These are phyloP conservation scores for Boletus sp. DNA, from an alignment of 768 basidiomycete genomes.

Conservation along the genomic window DNA sequence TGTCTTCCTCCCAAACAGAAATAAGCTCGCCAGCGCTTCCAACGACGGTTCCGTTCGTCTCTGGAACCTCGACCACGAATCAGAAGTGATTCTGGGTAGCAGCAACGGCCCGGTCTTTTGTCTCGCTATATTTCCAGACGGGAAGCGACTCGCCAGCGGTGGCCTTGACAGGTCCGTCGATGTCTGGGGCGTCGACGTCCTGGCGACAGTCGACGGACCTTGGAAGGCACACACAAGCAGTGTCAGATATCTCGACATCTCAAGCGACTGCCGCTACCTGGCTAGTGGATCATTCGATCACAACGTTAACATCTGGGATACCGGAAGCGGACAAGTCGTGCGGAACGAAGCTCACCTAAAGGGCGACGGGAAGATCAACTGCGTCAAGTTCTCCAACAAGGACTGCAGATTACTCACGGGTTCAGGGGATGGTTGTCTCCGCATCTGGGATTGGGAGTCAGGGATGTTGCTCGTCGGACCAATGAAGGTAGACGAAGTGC, in stretches of 20 bases:
- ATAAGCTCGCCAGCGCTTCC: constrained; percentile 26
- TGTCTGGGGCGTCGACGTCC: constrained; percentile 29
- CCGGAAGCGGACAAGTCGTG: constrained; percentile 25
- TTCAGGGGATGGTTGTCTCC: constrained; percentile 29
- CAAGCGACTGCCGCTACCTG: constrained; percentile 29
- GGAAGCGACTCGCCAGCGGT: constrained; percentile 28
- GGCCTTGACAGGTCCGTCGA: constrained; percentile 32
- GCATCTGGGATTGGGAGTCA: constrained; percentile 29
- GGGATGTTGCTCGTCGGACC: constrained; percentile 28
- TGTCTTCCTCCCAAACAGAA: constrained; percentile 28
- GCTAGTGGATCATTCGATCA: constrained; percentile 33
- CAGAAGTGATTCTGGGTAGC: constrained; percentile 25
- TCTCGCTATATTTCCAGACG: constrained; percentile 27
- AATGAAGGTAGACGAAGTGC: constrained; percentile 18
- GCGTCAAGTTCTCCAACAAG: constrained; percentile 28
- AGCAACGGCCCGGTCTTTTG: constrained; percentile 26
- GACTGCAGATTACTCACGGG: constrained; percentile 28
- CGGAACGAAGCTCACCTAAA: constrained; percentile 22
- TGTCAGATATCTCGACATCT: constrained; percentile 29
- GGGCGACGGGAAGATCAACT: constrained; percentile 27
- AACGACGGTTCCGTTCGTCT: constrained; percentile 31
- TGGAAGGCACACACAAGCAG: constrained; percentile 27
- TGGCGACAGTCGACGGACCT: constrained; percentile 13
- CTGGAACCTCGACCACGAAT: constrained; percentile 26
- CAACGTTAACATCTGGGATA: constrained; percentile 31